A percentile compares a stretch with the other conserved stretches of the same genome.
phyloP scores from a whole-genome alignment of 2,329 filamentous ascomycete genomes.

The Fusarium sp. region DNA sequence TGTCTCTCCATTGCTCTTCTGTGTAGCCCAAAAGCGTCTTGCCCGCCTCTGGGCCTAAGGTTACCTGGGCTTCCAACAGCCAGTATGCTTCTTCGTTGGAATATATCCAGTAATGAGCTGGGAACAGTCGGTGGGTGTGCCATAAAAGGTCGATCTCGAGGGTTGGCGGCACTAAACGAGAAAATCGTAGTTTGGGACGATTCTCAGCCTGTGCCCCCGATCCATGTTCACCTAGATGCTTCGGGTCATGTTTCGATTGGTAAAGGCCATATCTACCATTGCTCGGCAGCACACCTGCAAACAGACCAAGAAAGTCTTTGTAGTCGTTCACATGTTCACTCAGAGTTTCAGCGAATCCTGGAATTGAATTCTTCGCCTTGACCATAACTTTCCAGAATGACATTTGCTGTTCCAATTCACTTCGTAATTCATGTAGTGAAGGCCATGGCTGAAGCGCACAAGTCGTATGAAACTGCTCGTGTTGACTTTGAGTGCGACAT shows the following conservation, averaged over 20 bases:
- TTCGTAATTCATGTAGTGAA: neutral
- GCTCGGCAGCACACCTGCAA: neutral
- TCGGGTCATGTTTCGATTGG: neutral
- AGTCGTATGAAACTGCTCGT: neutral
- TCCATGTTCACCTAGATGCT: accelerated
- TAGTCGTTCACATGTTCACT: neutral
- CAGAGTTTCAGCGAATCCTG: accelerated
- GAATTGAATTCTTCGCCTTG: accelerated
- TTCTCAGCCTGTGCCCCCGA: neutral
- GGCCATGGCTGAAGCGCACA: constrained; percentile 6
- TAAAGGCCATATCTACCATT: neutral
- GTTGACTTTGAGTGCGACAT: neutral
- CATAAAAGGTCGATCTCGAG: constrained; percentile 4
- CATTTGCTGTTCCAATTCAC: neutral
- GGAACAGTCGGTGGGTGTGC: constrained; percentile 1
- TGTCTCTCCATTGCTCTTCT: neutral
- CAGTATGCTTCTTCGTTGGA: neutral
- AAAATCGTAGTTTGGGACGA: accelerated
- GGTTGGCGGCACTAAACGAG: neutral
- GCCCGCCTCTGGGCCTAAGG: accelerated
- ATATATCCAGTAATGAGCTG: neutral
- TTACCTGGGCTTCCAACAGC: neutral
- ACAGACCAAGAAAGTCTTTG: neutral
- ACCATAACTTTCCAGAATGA: neutral
- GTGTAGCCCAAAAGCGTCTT: neutral